A percentile compares a stretch with the other conserved stretches of the same genome.
Conservation (phyloP, 345 rosid genomes). For the Rhizophora mangle region DNA sequence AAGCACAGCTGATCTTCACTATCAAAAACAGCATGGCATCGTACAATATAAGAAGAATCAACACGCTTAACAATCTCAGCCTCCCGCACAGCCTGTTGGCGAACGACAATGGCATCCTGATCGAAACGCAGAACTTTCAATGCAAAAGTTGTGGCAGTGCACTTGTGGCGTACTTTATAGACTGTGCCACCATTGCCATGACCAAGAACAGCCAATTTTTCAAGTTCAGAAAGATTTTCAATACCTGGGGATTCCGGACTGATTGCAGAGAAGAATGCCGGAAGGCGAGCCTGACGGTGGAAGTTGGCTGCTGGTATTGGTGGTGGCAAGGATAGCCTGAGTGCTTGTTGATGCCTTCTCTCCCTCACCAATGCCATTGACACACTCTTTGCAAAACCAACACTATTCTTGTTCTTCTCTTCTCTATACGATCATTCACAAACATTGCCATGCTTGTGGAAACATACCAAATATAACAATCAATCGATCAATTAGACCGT, state of each 20-base stretch:
- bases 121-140: constrained; percentile 48
- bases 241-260: constrained; percentile 39
- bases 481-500: background rate
- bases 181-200: constrained; percentile 57
- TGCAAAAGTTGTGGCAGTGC: constrained; percentile 36
- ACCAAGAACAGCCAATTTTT: constrained; percentile 54
- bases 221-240: constrained; percentile 39
- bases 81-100: constrained; percentile 38
- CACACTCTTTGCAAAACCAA: constrained; percentile 3
- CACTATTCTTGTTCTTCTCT: background rate
- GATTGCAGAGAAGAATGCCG: background rate
- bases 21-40: constrained; percentile 45
- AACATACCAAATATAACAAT: background rate
- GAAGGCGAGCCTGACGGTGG: constrained; percentile 1
- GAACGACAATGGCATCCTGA: constrained; percentile 12
- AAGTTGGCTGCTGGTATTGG: constrained; percentile 17
- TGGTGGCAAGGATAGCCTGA: constrained; percentile 46
- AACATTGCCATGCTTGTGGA: background rate
- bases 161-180: constrained; percentile 49
- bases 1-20: constrained; percentile 42
- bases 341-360: constrained; percentile 55
- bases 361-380: constrained; percentile 61
- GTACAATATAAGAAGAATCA: constrained; percentile 45
- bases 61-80: constrained; percentile 51
- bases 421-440: background rate